These are phyloP conservation scores for Pseudogymnoascus sp. DNA, from an alignment of 2,329 filamentous ascomycete genomes.

Conservation along the genomic window DNA sequence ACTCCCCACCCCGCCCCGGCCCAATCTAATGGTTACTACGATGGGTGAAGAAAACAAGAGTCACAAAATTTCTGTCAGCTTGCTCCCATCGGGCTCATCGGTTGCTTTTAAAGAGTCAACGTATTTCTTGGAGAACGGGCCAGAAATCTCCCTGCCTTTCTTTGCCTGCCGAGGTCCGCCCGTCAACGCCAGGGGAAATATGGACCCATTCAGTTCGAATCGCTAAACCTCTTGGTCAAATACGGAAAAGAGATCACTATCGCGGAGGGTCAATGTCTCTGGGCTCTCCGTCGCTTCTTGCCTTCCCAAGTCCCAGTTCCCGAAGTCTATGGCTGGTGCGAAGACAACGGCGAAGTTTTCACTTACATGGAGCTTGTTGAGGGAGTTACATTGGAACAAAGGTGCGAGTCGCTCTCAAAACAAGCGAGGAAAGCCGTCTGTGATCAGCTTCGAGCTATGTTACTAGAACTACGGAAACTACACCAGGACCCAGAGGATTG, in stretches of 20 bases:
- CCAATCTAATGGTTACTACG: not conserved
- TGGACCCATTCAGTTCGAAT: constrained; percentile 24
- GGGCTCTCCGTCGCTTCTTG: constrained; percentile 22
- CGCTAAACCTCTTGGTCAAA: constrained; percentile 29
- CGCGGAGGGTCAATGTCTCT: constrained; percentile 28
- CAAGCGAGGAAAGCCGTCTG: constrained; percentile 15
- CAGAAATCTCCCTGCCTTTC: not conserved
- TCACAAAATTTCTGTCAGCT: not conserved
- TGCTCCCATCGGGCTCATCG: not conserved
- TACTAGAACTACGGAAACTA: constrained; percentile 14
- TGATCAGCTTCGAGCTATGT: constrained; percentile 18
- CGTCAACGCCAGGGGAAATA: constrained; percentile 9
- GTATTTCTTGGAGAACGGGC: not conserved
- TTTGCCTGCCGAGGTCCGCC: not conserved
- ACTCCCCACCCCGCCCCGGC: too few relatives aligned
- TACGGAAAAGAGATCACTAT: constrained; percentile 24
- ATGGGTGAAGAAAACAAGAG: not conserved
- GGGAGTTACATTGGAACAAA: constrained; percentile 16
- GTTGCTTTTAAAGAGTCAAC: not conserved
- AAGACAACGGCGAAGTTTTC: constrained; percentile 22
- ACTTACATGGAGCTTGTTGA: constrained; percentile 24
- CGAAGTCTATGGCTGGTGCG: constrained; percentile 31
- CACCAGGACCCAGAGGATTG: constrained; percentile 12
- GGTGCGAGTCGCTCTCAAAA: constrained; percentile 15
- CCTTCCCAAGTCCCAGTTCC: constrained; percentile 28